Evolutionary conservation across 768 basidiomycete species (phyloP).

Genomic region (Chalciporus piperatus): DNA sequence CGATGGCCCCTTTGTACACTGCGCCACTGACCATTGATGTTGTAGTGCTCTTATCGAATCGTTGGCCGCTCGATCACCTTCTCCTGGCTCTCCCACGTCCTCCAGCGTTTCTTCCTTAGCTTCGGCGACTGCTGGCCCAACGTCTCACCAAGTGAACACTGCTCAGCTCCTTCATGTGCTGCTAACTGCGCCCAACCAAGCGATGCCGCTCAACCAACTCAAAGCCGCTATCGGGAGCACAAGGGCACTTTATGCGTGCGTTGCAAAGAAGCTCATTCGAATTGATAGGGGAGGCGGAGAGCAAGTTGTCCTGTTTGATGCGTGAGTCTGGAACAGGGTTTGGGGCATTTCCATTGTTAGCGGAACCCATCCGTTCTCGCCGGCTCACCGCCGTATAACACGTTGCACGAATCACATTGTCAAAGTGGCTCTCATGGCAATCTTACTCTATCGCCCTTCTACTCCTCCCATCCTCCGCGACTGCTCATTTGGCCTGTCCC

Average conservation of each 20-base stretch:
- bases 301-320: slow-evolving; percentile 72
- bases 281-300: slow-evolving; percentile 75
- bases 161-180: slow-evolving; percentile 64
- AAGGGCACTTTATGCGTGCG: slow-evolving; percentile 69
- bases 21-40: background rate
- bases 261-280: slow-evolving; percentile 76
- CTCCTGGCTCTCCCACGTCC: slow-evolving; percentile 54
- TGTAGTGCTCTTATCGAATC: slow-evolving; percentile 56
- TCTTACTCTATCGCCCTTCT: background rate
- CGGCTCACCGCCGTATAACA: background rate
- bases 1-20: background rate
- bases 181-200: slow-evolving; percentile 50
- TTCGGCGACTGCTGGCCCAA: slow-evolving; percentile 40
- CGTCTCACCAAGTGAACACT: slow-evolving; percentile 68
- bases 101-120: slow-evolving; percentile 50
- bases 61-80: slow-evolving; percentile 48
- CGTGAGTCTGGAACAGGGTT: slow-evolving; percentile 15
- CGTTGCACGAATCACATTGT: background rate
- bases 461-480: background rate
- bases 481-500: background rate
- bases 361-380: background rate
- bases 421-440: background rate
- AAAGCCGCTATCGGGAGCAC: slow-evolving; percentile 61
- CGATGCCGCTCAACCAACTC: slow-evolving; percentile 59
- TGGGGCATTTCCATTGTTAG: background rate